phyloP scores from a whole-genome alignment of 805 yeast genomes.

The Yamadazyma phyllophila region DNA sequence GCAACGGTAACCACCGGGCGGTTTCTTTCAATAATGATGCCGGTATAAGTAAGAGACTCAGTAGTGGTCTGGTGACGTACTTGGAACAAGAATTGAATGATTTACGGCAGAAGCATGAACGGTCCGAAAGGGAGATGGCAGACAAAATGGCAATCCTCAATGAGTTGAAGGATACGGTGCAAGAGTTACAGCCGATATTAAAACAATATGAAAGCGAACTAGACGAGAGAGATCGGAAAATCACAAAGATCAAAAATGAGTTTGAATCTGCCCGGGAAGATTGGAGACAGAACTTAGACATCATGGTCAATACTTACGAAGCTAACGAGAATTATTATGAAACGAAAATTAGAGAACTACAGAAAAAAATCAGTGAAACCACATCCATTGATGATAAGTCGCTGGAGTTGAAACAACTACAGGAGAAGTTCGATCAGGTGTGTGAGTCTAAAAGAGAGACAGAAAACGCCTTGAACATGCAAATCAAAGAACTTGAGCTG shows the following conservation, averaged over 20 bases:
- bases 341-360: constrained; percentile 41
- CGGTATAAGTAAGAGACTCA: background rate
- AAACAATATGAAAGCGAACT: constrained; percentile 47
- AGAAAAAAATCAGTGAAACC: constrained; percentile 14
- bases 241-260: constrained; percentile 44
- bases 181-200: constrained; percentile 47
- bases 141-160: constrained; percentile 46
- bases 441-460: background rate
- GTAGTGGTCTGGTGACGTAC: constrained; percentile 4
- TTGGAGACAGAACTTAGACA: constrained; percentile 55
- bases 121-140: constrained; percentile 28
- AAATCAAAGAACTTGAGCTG: constrained; percentile 5
- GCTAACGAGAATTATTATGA: constrained; percentile 53
- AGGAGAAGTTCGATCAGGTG: constrained; percentile 2
- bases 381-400: constrained; percentile 1
- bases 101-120: constrained; percentile 23
- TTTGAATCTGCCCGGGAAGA: constrained; percentile 57
- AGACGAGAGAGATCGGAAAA: constrained; percentile 43
- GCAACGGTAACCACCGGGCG: constrained; percentile 3
- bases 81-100: constrained; percentile 16
- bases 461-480: background rate
- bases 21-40: constrained; percentile 4
- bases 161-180: constrained; percentile 48
- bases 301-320: constrained; percentile 52
- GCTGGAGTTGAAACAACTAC: background rate